Percentiles rank a stretch among this genome's conserved stretches.
These are phyloP conservation scores for Metschnikowia anglica DNA, from an alignment of 805 yeast genomes.

Conservation along the genomic window DNA sequence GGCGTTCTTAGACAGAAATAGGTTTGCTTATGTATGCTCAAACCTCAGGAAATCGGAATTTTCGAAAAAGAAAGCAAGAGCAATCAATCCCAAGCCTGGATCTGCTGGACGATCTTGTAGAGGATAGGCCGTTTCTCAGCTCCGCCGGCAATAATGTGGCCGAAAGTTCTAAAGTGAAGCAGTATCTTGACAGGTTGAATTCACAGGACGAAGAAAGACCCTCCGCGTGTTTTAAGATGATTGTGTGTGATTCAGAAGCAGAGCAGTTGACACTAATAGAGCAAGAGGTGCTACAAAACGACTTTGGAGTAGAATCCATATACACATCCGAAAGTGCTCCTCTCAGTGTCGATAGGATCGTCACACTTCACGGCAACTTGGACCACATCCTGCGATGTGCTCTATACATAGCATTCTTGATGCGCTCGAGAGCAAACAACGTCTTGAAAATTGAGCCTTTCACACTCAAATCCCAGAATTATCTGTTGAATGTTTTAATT, in stretches of 20 bases:
- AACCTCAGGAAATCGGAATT: not conserved
- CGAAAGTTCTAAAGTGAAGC: constrained; percentile 28
- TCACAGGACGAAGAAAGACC: constrained; percentile 7
- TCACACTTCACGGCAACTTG: constrained; percentile 31
- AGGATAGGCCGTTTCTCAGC: not conserved
- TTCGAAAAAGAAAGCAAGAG: constrained; percentile 13
- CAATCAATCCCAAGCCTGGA: not conserved
- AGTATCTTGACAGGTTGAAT: constrained; percentile 23
- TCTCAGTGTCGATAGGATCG: constrained; percentile 32
- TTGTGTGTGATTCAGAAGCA: constrained; percentile 29
- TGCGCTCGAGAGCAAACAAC: constrained; percentile 30
- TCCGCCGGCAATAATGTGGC: constrained; percentile 16
- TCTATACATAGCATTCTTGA: constrained; percentile 27
- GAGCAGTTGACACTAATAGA: constrained; percentile 20
- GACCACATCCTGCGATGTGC: constrained; percentile 25
- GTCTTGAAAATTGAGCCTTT: constrained; percentile 21
- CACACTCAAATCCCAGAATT: constrained; percentile 37
- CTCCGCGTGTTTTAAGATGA: constrained; percentile 20
- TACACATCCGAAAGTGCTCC: constrained; percentile 22
- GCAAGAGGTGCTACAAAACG: constrained; percentile 18
- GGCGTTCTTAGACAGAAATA: not conserved
- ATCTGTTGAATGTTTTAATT: constrained; percentile 18
- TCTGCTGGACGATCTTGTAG: constrained; percentile 2
- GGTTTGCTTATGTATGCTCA: constrained; percentile 1
- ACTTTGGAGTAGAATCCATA: constrained; percentile 25